These are phyloP conservation scores for Tetradesmus obliquus DNA, from an alignment of 139 green algal species.

Conservation along the genomic window DNA sequence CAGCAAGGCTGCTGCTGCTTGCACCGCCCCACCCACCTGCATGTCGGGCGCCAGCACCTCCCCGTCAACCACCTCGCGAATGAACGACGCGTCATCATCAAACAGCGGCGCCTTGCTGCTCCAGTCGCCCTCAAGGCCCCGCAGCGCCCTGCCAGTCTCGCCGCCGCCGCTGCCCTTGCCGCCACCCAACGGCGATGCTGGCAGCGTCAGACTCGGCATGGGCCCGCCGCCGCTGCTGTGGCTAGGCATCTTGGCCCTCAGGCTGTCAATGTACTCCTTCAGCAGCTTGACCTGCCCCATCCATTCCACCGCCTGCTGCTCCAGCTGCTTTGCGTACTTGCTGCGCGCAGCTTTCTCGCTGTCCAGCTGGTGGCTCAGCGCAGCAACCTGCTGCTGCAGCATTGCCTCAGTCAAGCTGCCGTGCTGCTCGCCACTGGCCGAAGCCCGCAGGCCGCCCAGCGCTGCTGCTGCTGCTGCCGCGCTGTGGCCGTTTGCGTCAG, in stretches of 20 bases:
- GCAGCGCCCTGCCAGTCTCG: neutral
- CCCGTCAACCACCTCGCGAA: slow-evolving; percentile 31
- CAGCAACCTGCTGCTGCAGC: slow-evolving; percentile 7
- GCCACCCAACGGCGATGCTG: neutral
- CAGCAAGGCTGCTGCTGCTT: too few species aligned
- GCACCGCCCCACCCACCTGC: neutral
- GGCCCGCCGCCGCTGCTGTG: neutral
- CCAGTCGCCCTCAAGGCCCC: neutral
- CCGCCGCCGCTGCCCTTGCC: neutral
- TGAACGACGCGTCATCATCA: slow-evolving; percentile 45
- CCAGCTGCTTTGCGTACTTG: slow-evolving; percentile 63
- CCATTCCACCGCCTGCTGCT: slow-evolving; percentile 63
- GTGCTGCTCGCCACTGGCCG: too few species aligned
- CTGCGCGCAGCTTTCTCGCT: slow-evolving; percentile 23
- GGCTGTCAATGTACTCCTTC: slow-evolving; percentile 58
- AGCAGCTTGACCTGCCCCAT: slow-evolving; percentile 60
- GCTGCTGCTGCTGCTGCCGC: too few species aligned
- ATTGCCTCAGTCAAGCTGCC: neutral
- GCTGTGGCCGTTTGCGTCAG: neutral
- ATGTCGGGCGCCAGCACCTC: slow-evolving; percentile 33
- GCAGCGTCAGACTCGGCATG: neutral
- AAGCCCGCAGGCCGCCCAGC: neutral
- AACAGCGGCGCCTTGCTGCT: slow-evolving; percentile 42
- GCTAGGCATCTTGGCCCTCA: slow-evolving; percentile 26
- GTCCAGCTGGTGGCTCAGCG: slow-evolving; percentile 31